Base-by-base conservation (phyloP, 345 rosid species). In the Aegle marmelos region DNA sequence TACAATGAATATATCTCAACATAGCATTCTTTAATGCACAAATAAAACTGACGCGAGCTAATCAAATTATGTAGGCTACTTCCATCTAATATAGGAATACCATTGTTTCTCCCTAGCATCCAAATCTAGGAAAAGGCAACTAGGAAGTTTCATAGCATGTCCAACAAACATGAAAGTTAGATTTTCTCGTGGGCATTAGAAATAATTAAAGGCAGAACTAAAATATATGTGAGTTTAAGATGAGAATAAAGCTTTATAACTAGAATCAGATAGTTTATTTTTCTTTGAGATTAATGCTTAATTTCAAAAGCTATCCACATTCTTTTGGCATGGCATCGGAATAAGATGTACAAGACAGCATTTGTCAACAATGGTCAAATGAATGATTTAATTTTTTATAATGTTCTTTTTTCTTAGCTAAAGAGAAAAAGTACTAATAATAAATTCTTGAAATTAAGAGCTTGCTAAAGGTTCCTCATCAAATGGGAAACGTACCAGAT, bases 401-500 rank as follows among this genome's bases (percentile, higher is more conserved):
- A n/a, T n/a, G n/a, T n/a, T n/a, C n/a, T n/a, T n/a, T n/a, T 56
- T 56, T 19, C 59, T 56, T 56, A 56, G n/a, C 59, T 17, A 22
- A 56, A 56, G 41, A 37, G 41, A 37, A 8, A 37, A 37, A 37
- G n/a, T 13, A 37, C 3, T 5, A 37, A 5, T 4, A 56, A 56
- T 17, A 6, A 19, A 17, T 22, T 19, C 6, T 56, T 58, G 27
- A 58, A 58, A 1, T n/a, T 58, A 21, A 75, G n/a, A 36, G 24
- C 30, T 75, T 27, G 61, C 7, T 21, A 25, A 74, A 80, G 27
- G 62, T 10, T 56, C 25, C 37, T 28, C n/a, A 39, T 30, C 17
- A 4, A 59, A 25, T 27, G n/a, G 64, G 60, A 70, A 64, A 84
- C 85, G 76, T 88, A 95, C 98, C 98, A 50, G 95, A 92, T 82